Conservation (phyloP, 345 rosid species). For the Bruguiera parviflora region DNA sequence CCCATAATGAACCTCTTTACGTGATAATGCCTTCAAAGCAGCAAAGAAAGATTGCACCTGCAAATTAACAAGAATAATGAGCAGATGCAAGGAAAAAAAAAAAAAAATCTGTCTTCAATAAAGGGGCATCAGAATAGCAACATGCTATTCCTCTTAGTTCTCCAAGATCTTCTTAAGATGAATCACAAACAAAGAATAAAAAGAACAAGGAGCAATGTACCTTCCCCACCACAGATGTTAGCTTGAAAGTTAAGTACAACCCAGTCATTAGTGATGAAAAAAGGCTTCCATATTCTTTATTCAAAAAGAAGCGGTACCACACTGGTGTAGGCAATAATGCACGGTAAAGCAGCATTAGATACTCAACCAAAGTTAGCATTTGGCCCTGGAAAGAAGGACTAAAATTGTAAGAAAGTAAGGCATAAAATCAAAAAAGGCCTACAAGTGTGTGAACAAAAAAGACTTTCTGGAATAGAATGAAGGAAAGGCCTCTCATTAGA, state of each 20-base stretch:
- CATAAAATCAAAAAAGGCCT: not conserved
- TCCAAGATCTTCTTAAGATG: not conserved
- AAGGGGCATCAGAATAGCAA: not conserved
- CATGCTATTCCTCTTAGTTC: not conserved
- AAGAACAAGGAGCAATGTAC: slow-evolving; percentile 23
- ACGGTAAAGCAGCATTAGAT: slow-evolving; percentile 65
- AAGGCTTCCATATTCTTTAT: slow-evolving; percentile 82
- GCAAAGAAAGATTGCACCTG: slow-evolving; percentile 92
- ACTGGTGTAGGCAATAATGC: slow-evolving; percentile 78
- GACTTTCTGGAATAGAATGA: not conserved
- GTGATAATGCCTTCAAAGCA: slow-evolving; percentile 81
- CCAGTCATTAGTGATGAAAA: slow-evolving; percentile 83
- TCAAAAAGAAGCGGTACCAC: slow-evolving; percentile 88
- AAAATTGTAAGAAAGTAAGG: slow-evolving; percentile 11
- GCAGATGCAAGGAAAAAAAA: not conserved
- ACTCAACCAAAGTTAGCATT: slow-evolving; percentile 71
- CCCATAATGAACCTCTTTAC: slow-evolving; percentile 94
- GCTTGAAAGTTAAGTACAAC: slow-evolving; percentile 72
- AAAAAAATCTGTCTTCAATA: not conserved
- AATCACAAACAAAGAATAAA: not conserved
- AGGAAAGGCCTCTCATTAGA: not conserved
- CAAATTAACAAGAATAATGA: slow-evolving; percentile 1
- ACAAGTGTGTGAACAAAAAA: not conserved
- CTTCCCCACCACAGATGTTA: slow-evolving; percentile 79
- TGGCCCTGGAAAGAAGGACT: slow-evolving; percentile 52